Evolutionary conservation across 2,329 filamentous ascomycete genomes (phyloP).

Genomic region (Elsinoe fawcettii): DNA sequence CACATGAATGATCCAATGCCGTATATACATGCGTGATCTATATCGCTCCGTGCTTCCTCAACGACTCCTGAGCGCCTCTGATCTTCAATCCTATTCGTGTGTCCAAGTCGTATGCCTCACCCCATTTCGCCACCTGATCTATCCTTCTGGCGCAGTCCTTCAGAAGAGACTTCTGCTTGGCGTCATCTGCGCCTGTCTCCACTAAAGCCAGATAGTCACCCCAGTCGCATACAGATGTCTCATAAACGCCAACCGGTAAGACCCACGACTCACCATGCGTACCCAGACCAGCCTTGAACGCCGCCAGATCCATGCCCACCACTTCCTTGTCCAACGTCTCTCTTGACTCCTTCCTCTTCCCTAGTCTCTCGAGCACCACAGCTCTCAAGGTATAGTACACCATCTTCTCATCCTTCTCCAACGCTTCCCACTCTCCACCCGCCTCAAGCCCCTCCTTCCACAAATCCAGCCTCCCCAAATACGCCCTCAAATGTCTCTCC

Average conservation of each 20-base stretch:
- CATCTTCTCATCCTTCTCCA: slow-evolving; percentile 53
- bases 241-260: slow-evolving; percentile 70
- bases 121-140: slow-evolving; percentile 59
- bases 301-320: slow-evolving; percentile 47
- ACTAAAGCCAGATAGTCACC: slow-evolving; percentile 40
- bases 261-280: slow-evolving; percentile 60
- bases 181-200: slow-evolving; percentile 29
- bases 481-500: slow-evolving; percentile 53
- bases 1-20: background rate
- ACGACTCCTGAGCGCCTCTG: slow-evolving; percentile 59
- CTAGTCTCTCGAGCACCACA: slow-evolving; percentile 57
- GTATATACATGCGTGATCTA: background rate
- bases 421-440: slow-evolving; percentile 44
- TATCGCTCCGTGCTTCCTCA: slow-evolving; percentile 32
- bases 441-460: slow-evolving; percentile 43
- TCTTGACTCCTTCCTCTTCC: slow-evolving; percentile 57
- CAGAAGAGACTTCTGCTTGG: slow-evolving; percentile 40
- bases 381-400: slow-evolving; percentile 60
- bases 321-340: slow-evolving; percentile 55
- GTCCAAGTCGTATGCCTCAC: slow-evolving; percentile 62
- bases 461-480: slow-evolving; percentile 58
- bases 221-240: slow-evolving; percentile 78
- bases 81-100: slow-evolving; percentile 65
- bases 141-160: slow-evolving; percentile 58
- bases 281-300: slow-evolving; percentile 46